phyloP scores from a whole-genome alignment of 306 rosid species.

The Oxytropis ochrocephala region DNA sequence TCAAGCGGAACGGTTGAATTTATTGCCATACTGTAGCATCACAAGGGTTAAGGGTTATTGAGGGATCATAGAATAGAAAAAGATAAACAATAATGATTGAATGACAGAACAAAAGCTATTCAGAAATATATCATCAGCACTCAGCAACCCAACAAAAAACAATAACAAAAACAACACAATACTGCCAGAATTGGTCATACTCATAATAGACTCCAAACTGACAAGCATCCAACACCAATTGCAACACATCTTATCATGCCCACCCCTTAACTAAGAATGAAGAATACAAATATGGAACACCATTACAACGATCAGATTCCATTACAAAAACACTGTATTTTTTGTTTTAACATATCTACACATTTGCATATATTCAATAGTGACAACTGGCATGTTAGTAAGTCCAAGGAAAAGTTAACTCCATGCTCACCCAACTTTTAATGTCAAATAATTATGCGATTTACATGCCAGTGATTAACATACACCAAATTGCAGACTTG shows the following conservation, averaged over 20 bases:
- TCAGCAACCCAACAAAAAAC: neutral
- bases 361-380: neutral
- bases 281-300: neutral
- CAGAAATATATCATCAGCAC: neutral
- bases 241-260: neutral
- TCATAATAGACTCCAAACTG: neutral
- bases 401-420: neutral
- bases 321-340: neutral
- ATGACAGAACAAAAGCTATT: neutral
- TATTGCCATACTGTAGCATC: neutral
- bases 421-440: constrained; percentile 8
- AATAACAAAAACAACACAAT: neutral
- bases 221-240: neutral
- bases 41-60: neutral
- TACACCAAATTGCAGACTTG: neutral
- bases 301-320: neutral
- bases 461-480: neutral
- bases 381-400: neutral
- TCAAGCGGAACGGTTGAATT: neutral
- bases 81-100: neutral
- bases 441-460: neutral
- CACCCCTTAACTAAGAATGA: neutral
- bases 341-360: neutral
- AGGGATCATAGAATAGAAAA: neutral
- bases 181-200: neutral